These are phyloP conservation scores for Polytrichum commune DNA, from an alignment of 225 moss, liverwort and hornwort species.

Conservation along the genomic window DNA sequence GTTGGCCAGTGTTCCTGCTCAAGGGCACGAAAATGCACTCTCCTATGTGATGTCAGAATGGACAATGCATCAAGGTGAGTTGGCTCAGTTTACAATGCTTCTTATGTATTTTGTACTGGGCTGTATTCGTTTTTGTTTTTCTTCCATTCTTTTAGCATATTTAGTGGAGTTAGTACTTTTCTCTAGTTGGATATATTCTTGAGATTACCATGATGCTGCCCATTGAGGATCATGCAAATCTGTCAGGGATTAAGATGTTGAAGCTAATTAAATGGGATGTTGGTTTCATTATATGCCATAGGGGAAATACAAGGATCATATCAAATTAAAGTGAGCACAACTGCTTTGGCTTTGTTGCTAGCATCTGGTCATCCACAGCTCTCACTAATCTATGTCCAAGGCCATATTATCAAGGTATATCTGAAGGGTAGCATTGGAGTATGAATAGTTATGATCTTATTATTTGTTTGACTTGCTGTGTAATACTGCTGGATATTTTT, in stretches of 20 bases:
- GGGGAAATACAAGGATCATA: slow-evolving; percentile 87
- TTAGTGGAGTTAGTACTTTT: too few relatives aligned
- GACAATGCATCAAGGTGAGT: slow-evolving; percentile 78
- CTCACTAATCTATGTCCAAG: slow-evolving; percentile 66
- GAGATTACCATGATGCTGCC: too few relatives aligned
- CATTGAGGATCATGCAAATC: not conserved
- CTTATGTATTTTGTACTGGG: too few relatives aligned
- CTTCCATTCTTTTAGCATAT: not conserved
- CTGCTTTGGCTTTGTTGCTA: slow-evolving; percentile 75
- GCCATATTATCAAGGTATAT: slow-evolving; percentile 52
- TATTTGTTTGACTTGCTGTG: too few relatives aligned
- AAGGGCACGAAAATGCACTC: slow-evolving; percentile 65
- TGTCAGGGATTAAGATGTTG: slow-evolving; percentile 1
- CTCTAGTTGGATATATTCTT: too few relatives aligned
- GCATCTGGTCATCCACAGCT: slow-evolving; percentile 77
- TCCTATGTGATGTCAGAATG: slow-evolving; percentile 81
- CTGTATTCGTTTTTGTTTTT: not conserved
- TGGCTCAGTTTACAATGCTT: not conserved
- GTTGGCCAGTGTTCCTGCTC: slow-evolving; percentile 53
- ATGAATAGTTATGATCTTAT: too few relatives aligned
- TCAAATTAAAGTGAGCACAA: slow-evolving; percentile 86
- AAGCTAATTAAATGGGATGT: not conserved
- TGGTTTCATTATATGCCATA: slow-evolving; percentile 21
- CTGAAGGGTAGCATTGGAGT: not conserved
- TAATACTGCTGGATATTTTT: too few relatives aligned